Conservation (phyloP, 2,329 filamentous ascomycete genomes). For the Xylariaceae sp. region DNA sequence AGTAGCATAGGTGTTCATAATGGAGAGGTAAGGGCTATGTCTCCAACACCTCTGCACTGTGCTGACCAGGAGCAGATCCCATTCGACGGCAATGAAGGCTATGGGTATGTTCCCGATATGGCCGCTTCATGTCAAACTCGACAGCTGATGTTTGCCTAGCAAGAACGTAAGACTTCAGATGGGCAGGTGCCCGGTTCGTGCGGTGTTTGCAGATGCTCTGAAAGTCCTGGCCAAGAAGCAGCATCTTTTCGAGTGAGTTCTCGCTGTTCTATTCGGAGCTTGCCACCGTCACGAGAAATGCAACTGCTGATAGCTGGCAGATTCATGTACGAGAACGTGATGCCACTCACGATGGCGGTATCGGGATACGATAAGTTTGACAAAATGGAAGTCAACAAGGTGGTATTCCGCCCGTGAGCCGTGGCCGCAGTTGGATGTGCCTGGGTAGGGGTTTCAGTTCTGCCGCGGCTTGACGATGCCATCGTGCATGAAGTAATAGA, state of each 20-base stretch:
- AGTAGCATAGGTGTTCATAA: slow-evolving; percentile 73
- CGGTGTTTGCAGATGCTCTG: slow-evolving; percentile 59
- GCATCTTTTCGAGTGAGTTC: slow-evolving; percentile 55
- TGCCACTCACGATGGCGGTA: slow-evolving; percentile 59
- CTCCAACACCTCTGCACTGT: no score
- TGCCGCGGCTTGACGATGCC: slow-evolving; percentile 82
- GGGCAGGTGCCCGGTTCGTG: slow-evolving; percentile 68
- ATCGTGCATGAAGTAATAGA: slow-evolving; percentile 80
- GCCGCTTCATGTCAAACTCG: no score
- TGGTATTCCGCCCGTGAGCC: slow-evolving; percentile 54
- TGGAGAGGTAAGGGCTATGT: slow-evolving; percentile 47
- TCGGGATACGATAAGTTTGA: slow-evolving; percentile 67
- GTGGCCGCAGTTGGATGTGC: not conserved
- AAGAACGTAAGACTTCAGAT: slow-evolving; percentile 70
- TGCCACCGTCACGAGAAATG: not conserved
- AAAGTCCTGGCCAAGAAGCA: slow-evolving; percentile 59
- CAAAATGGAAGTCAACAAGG: slow-evolving; percentile 66
- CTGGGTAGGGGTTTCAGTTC: slow-evolving; percentile 53
- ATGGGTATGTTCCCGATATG: slow-evolving; percentile 35
- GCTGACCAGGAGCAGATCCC: slow-evolving; percentile 45
- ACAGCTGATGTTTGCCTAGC: slow-evolving; percentile 29
- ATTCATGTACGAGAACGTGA: slow-evolving; percentile 71
- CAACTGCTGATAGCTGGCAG: slow-evolving; percentile 23
- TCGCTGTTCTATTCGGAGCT: not conserved
- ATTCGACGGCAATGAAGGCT: slow-evolving; percentile 58